A percentile compares a stretch with the other conserved stretches of the same genome.
Conservation (phyloP, 2,329 filamentous ascomycete genomes). For the Colletotrichum liriopes region DNA sequence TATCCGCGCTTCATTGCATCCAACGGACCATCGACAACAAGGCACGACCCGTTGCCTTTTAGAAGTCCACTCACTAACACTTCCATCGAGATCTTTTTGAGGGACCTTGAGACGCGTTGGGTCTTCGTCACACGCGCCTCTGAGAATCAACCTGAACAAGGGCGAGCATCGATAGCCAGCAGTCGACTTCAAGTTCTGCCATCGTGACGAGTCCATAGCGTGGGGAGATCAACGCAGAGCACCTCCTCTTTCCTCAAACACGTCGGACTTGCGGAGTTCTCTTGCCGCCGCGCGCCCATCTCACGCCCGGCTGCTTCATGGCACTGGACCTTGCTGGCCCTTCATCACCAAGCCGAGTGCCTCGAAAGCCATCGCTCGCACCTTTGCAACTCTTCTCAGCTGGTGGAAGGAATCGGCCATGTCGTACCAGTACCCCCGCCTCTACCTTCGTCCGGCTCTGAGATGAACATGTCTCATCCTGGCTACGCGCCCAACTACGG, state of each 20-base stretch:
- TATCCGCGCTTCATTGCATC: constrained; percentile 21
- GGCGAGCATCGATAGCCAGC: neutral
- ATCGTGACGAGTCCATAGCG: neutral
- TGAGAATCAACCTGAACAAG: neutral
- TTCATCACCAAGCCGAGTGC: constrained; percentile 52
- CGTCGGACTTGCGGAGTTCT: neutral
- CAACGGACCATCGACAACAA: constrained; percentile 17
- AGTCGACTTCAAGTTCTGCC: neutral
- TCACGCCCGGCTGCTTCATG: neutral
- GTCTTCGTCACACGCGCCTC: neutral
- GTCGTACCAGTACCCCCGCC: constrained; percentile 65
- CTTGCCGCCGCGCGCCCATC: constrained; percentile 7
- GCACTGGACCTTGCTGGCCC: constrained; percentile 42
- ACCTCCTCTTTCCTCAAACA: neutral
- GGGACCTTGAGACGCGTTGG: neutral
- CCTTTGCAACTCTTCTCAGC: constrained; percentile 49
- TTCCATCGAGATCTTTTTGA: constrained; percentile 3
- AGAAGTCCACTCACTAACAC: constrained; percentile 17
- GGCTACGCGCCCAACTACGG: constrained; percentile 54
- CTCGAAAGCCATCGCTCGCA: constrained; percentile 51
- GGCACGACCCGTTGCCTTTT: constrained; percentile 11
- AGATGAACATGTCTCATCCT: constrained; percentile 59
- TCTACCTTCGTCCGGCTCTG: constrained; percentile 58
- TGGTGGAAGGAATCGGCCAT: constrained; percentile 62
- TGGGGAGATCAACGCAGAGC: neutral